A percentile compares a stretch with the other conserved stretches of the same genome.
These are phyloP conservation scores for Colletotrichum acutatum DNA, from an alignment of 2,329 filamentous ascomycete genomes.

Conservation along the genomic window DNA sequence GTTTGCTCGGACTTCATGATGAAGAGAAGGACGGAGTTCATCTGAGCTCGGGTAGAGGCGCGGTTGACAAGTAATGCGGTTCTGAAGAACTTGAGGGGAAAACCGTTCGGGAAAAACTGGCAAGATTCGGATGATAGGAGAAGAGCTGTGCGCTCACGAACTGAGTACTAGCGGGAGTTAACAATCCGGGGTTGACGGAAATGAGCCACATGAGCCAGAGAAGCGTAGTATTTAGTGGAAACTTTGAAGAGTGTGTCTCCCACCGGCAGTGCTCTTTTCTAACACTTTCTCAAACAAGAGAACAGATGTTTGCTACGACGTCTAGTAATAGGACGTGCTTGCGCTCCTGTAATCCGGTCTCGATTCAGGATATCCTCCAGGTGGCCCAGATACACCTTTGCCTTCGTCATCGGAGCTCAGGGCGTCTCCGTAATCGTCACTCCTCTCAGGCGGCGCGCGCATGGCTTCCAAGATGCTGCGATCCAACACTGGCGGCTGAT, in stretches of 20 bases:
- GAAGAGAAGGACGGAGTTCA: slow-evolving; percentile 10
- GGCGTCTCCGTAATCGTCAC: slow-evolving; percentile 47
- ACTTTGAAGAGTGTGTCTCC: slow-evolving; percentile 15
- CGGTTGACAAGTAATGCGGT: slow-evolving; percentile 10
- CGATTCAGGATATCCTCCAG: slow-evolving; percentile 64
- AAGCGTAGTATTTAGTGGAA: slow-evolving; percentile 26
- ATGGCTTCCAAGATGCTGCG: slow-evolving; percentile 71
- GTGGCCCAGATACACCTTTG: slow-evolving; percentile 45
- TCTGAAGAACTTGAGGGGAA: not conserved
- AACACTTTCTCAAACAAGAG: slow-evolving; percentile 14
- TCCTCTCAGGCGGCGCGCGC: slow-evolving; percentile 62
- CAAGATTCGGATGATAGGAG: slow-evolving; percentile 16
- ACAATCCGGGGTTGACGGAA: not conserved
- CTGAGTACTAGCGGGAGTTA: not conserved
- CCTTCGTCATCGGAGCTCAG: slow-evolving; percentile 53
- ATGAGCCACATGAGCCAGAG: slow-evolving; percentile 5
- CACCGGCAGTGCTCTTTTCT: not conserved
- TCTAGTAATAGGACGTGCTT: slow-evolving; percentile 51
- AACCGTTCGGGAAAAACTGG: not conserved
- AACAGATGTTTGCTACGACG: slow-evolving; percentile 5
- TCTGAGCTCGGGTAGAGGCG: slow-evolving; percentile 11
- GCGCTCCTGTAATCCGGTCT: slow-evolving; percentile 51
- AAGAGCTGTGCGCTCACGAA: not conserved
- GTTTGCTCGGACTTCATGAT: not conserved
- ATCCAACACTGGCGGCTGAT: slow-evolving; percentile 72